Conservation (phyloP, 345 rosid genomes). For the Populus alba region DNA sequence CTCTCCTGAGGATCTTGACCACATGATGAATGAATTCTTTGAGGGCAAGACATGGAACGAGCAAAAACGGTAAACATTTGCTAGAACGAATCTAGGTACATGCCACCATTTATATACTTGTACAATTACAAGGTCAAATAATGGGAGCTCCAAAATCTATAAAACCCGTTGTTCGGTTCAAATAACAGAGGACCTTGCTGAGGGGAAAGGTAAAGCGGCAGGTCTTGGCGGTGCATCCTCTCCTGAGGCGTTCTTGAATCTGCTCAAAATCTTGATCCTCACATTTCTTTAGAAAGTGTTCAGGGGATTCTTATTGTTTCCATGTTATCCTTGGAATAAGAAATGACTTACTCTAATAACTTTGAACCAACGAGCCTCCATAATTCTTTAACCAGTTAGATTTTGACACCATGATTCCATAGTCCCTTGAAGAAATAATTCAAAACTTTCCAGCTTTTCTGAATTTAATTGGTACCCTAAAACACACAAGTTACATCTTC, state of each 20-base stretch:
- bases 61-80: slow-evolving; percentile 51
- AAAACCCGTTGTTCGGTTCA: neutral
- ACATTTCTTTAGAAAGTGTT: neutral
- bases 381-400: neutral
- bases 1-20: slow-evolving; percentile 73
- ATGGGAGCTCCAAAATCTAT: neutral
- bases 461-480: neutral
- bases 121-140: slow-evolving; percentile 19
- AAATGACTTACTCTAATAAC: neutral
- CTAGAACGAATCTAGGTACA: neutral
- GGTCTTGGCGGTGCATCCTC: neutral
- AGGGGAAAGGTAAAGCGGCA: neutral
- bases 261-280: too few relatives aligned
- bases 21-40: slow-evolving; percentile 88
- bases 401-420: neutral
- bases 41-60: slow-evolving; percentile 89
- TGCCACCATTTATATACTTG: neutral
- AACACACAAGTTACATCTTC: neutral
- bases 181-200: too few relatives aligned
- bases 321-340: too few relatives aligned
- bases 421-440: neutral
- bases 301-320: too few relatives aligned
- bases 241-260: neutral
- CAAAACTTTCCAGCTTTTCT: neutral
- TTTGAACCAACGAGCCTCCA: neutral